Percentiles rank a stretch among this genome's conserved stretches.
These are phyloP conservation scores for Dorcoceras hygrometricum DNA, from an alignment of 257 asterid genomes.

Conservation along the genomic window DNA sequence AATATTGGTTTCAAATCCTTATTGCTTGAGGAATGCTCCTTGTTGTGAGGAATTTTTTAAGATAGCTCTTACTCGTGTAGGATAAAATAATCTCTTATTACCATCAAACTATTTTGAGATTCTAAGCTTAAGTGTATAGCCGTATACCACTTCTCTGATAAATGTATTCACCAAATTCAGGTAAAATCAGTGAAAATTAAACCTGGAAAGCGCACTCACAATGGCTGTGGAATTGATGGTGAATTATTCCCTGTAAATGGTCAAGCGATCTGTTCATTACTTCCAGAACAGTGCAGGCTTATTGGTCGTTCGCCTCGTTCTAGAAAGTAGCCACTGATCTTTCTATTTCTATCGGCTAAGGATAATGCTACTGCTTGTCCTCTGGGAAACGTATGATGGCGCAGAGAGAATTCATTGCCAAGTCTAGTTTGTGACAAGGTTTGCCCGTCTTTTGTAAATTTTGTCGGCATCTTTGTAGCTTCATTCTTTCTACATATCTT, in stretches of 20 bases:
- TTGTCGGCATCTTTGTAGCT: slow-evolving; percentile 28
- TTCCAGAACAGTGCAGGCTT: slow-evolving; percentile 95
- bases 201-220: slow-evolving; percentile 83
- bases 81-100: background rate
- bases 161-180: slow-evolving; percentile 40
- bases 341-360: background rate
- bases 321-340: slow-evolving; percentile 39
- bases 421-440: background rate
- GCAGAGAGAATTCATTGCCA: slow-evolving; percentile 1
- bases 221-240: slow-evolving; percentile 93
- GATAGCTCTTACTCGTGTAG: background rate
- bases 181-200: slow-evolving; percentile 86
- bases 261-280: slow-evolving; percentile 71
- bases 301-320: slow-evolving; percentile 62
- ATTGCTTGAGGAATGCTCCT: background rate
- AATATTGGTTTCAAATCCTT: background rate
- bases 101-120: background rate
- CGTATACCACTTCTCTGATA: background rate
- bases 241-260: slow-evolving; percentile 89
- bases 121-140: background rate
- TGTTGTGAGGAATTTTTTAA: background rate
- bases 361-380: background rate
- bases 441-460: slow-evolving; percentile 35
- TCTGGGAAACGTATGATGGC: background rate
- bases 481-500: slow-evolving; percentile 12